phyloP scores from a whole-genome alignment of 2,329 filamentous ascomycete genomes.

The Lachnellula arida region DNA sequence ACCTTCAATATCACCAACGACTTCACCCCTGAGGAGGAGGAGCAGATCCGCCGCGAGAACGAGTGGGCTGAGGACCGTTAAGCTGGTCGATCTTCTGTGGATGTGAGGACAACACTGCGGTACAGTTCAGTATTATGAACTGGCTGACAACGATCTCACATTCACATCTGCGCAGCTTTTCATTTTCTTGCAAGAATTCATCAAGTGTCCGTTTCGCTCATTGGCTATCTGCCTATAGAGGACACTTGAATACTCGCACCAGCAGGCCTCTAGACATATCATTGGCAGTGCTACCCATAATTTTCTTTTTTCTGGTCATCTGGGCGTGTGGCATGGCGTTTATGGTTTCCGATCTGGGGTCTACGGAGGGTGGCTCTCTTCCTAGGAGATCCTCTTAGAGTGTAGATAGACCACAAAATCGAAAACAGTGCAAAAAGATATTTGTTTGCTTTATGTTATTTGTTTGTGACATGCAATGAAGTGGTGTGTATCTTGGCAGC shows the following conservation, averaged over 20 bases:
- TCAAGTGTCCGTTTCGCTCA: too few species aligned
- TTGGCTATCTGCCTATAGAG: too few species aligned
- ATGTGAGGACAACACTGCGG: neutral
- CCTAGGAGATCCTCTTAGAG: conserved; percentile 3
- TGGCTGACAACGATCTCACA: too few species aligned
- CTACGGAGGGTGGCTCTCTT: neutral
- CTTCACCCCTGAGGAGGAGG: conserved; percentile 97
- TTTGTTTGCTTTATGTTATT: neutral
- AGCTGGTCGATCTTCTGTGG: conserved; percentile 19
- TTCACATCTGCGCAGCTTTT: too few species aligned
- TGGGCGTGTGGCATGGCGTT: conserved; percentile 15
- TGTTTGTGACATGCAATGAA: too few species aligned
- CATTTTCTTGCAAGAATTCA: too few species aligned
- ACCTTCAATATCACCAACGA: conserved; percentile 99
- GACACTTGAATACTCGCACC: too few species aligned
- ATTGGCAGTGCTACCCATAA: neutral
- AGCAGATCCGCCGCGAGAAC: conserved; percentile 90
- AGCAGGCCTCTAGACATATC: too few species aligned
- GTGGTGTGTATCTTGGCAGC: too few species aligned
- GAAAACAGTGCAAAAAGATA: neutral
- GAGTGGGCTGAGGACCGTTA: conserved; percentile 85
- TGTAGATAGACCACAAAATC: conserved; percentile 12
- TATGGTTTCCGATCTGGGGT: conserved; percentile 9
- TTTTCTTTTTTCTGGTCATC: neutral
- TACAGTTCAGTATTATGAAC: neutral